phyloP scores from a whole-genome alignment of 2,329 filamentous ascomycete species.

The Penicillium sp. region DNA sequence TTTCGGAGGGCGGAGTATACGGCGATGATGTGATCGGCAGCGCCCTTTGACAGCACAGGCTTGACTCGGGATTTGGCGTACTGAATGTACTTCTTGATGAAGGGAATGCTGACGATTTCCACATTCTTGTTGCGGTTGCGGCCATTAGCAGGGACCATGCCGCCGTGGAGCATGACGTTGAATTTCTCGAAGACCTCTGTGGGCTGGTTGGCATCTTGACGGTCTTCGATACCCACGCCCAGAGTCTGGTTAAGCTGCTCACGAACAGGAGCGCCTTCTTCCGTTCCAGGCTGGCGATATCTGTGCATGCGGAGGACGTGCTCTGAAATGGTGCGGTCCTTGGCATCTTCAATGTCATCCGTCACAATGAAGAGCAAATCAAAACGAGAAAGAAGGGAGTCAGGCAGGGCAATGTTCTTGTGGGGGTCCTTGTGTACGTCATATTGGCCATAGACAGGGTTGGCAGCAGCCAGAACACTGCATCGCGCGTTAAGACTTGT shows the following conservation, averaged over 20 bases:
- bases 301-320: conserved; percentile 97
- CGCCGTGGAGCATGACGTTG: conserved; percentile 92
- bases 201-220: conserved; percentile 68
- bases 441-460: conserved; percentile 97
- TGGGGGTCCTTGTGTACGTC: conserved; percentile 98
- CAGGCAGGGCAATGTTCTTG: conserved; percentile 95
- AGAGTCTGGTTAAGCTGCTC: conserved; percentile 83
- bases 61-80: conserved; percentile 92
- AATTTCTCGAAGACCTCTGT: conserved; percentile 96
- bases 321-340: conserved; percentile 89
- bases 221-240: conserved; percentile 79
- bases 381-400: conserved; percentile 96
- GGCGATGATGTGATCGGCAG: conserved; percentile 85
- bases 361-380: conserved; percentile 97
- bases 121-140: conserved; percentile 73
- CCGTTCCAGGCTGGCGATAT: conserved; percentile 86
- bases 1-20: conserved; percentile 92
- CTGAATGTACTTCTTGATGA: conserved; percentile 99
- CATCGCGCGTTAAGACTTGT: conserved; percentile 95
- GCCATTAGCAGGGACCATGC: conserved; percentile 72
- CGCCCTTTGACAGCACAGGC: conserved; percentile 85
- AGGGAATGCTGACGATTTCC: conserved; percentile 91
- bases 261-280: conserved; percentile 91
- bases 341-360: conserved; percentile 93
- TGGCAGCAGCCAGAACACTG: conserved; percentile 93